Evolutionary conservation across 2,329 filamentous ascomycete genomes (phyloP).

Genomic region (Epichloe coenophiala): DNA sequence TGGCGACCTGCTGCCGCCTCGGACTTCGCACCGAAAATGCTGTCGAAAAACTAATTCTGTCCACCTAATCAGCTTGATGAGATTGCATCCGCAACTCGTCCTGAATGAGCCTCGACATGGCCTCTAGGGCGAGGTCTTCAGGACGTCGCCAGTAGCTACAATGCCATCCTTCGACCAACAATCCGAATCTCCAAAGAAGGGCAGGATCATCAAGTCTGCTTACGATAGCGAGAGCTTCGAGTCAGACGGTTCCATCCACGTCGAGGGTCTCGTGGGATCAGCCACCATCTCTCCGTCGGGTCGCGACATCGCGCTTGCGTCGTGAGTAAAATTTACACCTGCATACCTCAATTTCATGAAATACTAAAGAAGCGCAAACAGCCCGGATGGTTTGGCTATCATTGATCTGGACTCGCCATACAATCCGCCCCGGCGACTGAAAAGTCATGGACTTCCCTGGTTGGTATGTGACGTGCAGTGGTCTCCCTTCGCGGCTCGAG

Average conservation of each 20-base stretch:
- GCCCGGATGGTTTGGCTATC: conserved; percentile 74
- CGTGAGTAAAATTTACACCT: conserved; percentile 30
- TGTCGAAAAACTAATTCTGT: background rate
- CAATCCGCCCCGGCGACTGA: conserved; percentile 69
- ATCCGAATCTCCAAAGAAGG: conserved; percentile 36
- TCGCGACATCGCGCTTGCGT: conserved; percentile 79
- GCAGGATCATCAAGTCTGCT: conserved; percentile 50
- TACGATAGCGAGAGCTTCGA: conserved; percentile 83
- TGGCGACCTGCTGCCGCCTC: background rate
- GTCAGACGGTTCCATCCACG: conserved; percentile 68
- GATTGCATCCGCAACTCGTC: background rate
- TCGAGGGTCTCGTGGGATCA: conserved; percentile 71
- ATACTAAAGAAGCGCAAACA: conserved; percentile 15
- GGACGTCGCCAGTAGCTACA: conserved; percentile 1
- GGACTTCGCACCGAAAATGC: background rate
- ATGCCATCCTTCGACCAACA: conserved; percentile 38
- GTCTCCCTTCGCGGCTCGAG: conserved; percentile 80
- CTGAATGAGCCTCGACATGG: conserved; percentile 5
- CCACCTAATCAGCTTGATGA: background rate
- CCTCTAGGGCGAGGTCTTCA: background rate
- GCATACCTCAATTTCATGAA: conserved; percentile 12
- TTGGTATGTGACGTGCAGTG: conserved; percentile 92
- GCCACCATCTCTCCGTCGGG: conserved; percentile 88
- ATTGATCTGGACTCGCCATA: conserved; percentile 87
- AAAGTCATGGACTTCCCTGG: conserved; percentile 78